Evolutionary conservation across 2,329 filamentous ascomycete genomes (phyloP), one percentile per base, ranked within the genome.

Genomic region (Davidsoniella eucalypti): DNA sequence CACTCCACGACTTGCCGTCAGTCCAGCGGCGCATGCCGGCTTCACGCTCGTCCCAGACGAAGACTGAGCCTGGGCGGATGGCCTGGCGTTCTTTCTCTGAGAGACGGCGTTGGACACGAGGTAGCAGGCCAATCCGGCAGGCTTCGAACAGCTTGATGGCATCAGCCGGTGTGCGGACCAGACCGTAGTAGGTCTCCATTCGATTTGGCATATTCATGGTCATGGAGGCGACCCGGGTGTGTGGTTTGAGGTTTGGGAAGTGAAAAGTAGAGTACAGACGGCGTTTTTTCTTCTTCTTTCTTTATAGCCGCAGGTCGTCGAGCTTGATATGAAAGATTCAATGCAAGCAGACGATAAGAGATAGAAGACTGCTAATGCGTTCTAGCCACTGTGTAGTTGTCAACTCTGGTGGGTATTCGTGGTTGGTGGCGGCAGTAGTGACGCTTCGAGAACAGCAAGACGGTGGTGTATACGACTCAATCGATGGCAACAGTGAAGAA

Each of bases 21-120:
- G 92, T 98, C 92, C 92, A 98, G 65, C 92, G 75, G 60, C 92
- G 77, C 92, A 98, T 98, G 57, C 92, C 92, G 9, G 92, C 92
- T 69, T 98, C 92, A 58, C 90, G 75, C 70, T 98, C 92, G 64
- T 98, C 92, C 92, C 92, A 98, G n/a, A 98, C 92, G 60, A 96
- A 98, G 3, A 98, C 90, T 0, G 92, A 98, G 41, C 92, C 92
- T 1, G 90, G 94, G 61, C 87, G 82, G 64, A 98, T 98, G 3
- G 87, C 87, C 62, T 95, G 88, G 54, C 92, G 78, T 68, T 98
- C 92, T 68, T 96, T 96, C 66, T 98, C 92, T 2, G 92, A 96
- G 53, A 95, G 69, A 59, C 92, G 76, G 57, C 92, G 77, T 69
- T 96, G 92, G 5, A 98, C 92, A 57, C 92, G 80, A 26, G 92